A percentile compares a stretch with the other conserved stretches of the same genome.
Conservation (phyloP, 2,329 filamentous ascomycete genomes). For the Teratosphaeriaceae sp. region DNA sequence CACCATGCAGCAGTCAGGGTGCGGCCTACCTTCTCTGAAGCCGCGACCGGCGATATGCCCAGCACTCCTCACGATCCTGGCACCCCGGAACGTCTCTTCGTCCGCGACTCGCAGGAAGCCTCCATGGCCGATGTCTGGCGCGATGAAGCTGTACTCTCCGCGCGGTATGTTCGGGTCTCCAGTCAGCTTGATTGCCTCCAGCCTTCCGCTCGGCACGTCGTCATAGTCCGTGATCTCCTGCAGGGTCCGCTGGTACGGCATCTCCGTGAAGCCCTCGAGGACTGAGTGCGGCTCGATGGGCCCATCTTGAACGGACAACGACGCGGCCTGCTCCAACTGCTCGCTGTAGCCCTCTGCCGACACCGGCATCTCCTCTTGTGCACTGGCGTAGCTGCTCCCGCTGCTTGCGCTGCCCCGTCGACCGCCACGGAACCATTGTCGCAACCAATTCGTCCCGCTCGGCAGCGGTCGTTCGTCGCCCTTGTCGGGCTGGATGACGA, state of each 20-base stretch:
- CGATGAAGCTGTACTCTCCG: constrained; percentile 76
- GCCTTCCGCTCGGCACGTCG: constrained; percentile 51
- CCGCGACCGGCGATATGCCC: constrained; percentile 72
- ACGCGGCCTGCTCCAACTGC: no score
- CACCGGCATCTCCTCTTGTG: constrained; percentile 24
- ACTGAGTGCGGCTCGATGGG: not conserved
- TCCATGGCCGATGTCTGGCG: constrained; percentile 63
- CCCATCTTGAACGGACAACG: not conserved
- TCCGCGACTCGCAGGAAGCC: constrained; percentile 59
- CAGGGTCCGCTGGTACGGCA: not conserved
- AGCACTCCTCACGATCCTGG: constrained; percentile 62
- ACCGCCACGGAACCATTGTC: constrained; percentile 24
- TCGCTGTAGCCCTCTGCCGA: not conserved
- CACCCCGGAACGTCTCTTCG: constrained; percentile 65
- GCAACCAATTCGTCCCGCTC: constrained; percentile 26
- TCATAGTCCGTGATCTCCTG: not conserved
- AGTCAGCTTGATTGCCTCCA: constrained; percentile 85
- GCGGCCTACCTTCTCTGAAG: constrained; percentile 61
- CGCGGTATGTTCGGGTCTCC: constrained; percentile 86
- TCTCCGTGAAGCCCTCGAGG: constrained; percentile 4
- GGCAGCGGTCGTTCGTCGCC: constrained; percentile 33
- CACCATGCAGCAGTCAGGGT: not conserved
- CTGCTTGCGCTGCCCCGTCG: constrained; percentile 15
- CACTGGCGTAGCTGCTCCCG: constrained; percentile 11
- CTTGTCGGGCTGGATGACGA: constrained; percentile 67